Conservation (phyloP, 2,329 filamentous ascomycete species). For the Venturia carpophila region DNA sequence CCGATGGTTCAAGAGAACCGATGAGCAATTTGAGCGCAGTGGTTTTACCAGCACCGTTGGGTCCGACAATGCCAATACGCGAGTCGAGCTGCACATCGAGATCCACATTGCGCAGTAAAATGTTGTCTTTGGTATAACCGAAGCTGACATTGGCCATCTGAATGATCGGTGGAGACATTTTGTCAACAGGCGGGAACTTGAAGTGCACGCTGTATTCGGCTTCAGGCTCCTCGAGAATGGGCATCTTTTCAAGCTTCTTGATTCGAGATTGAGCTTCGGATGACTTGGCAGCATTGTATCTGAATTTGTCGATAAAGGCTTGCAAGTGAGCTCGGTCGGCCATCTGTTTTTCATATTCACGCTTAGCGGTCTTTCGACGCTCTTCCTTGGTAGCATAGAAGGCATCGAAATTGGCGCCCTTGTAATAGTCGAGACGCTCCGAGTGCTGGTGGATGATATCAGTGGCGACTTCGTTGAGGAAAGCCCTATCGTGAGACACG, state of each 20-base stretch:
- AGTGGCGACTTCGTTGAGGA: conserved; percentile 97
- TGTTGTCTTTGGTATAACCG: conserved; percentile 73
- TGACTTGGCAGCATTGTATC: conserved; percentile 97
- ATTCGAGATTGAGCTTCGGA: conserved; percentile 97
- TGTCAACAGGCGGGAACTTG: conserved; percentile 95
- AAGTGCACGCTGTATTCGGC: conserved; percentile 94
- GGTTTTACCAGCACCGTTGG: conserved; percentile 97
- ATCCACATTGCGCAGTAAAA: conserved; percentile 77
- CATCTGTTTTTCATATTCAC: conserved; percentile 99
- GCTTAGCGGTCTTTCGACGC: conserved; percentile 89
- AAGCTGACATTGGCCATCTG: conserved; percentile 93
- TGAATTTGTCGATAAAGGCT: conserved; percentile 98
- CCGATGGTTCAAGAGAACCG: conserved; percentile 66
- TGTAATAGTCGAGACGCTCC: conserved; percentile 95
- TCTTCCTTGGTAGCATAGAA: conserved; percentile 98
- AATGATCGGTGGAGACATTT: conserved; percentile 92
- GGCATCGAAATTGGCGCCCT: conserved; percentile 85
- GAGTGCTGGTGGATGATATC: conserved; percentile 99
- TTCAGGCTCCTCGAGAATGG: conserved; percentile 81
- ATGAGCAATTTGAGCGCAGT: conserved; percentile 98
- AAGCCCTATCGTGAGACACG: conserved; percentile 97
- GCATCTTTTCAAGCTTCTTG: conserved; percentile 98
- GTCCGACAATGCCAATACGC: conserved; percentile 96
- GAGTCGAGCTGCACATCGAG: conserved; percentile 97
- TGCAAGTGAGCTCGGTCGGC: conserved; percentile 85